Conservation (phyloP, 805 yeast genomes). For the Myxozyma neglecta region DNA sequence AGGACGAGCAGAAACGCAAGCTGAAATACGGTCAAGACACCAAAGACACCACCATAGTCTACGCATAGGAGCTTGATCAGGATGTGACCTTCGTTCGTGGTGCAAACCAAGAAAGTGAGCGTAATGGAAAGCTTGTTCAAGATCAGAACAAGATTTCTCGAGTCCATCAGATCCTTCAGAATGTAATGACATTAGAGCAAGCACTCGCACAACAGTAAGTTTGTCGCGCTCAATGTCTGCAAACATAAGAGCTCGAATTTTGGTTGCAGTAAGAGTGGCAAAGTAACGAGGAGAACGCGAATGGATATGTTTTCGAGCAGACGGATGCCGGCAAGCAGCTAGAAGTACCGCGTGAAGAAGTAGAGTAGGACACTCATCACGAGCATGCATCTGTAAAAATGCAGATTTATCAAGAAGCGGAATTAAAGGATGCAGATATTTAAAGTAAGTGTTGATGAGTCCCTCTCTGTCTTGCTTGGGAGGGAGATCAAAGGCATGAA, state of each 20-base stretch:
- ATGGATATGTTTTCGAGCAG: conserved; percentile 38
- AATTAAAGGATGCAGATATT: conserved; percentile 44
- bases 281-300: conserved; percentile 39
- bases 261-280: conserved; percentile 40
- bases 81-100: conserved; percentile 41
- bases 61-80: conserved; percentile 38
- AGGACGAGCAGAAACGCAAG: conserved; percentile 45
- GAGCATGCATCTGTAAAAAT: conserved; percentile 43
- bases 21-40: conserved; percentile 45
- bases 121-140: conserved; percentile 44
- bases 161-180: conserved; percentile 46
- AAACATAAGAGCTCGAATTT: conserved; percentile 42
- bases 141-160: conserved; percentile 43
- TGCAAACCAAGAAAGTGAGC: conserved; percentile 46
- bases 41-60: conserved; percentile 46
- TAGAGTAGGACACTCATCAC: conserved; percentile 44
- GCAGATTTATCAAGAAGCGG: conserved; percentile 47
- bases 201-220: conserved; percentile 42
- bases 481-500: conserved; percentile 45
- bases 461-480: conserved; percentile 39
- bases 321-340: conserved; percentile 46
- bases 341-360: conserved; percentile 48
- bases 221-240: conserved; percentile 46
- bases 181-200: conserved; percentile 44
- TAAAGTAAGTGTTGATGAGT: conserved; percentile 45